These are phyloP conservation scores for Hansenula lynferdii DNA, from an alignment of 1,139 yeast species.

Conservation along the genomic window DNA sequence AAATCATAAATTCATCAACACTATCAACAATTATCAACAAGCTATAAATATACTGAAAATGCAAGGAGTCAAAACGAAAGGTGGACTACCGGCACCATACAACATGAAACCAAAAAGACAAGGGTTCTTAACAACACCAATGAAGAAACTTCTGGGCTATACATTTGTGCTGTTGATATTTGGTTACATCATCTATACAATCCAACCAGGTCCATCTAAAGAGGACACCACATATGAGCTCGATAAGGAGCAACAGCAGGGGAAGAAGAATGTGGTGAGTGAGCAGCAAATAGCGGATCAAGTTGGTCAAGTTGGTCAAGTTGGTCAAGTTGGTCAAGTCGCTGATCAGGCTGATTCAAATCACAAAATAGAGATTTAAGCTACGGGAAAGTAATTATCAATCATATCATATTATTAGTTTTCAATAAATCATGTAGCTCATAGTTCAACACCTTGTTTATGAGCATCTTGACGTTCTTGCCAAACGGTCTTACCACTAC, in stretches of 20 bases:
- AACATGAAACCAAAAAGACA: constrained; percentile 16
- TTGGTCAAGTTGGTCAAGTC: no score
- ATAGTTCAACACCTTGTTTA: constrained; percentile 43
- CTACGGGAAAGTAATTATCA: no score
- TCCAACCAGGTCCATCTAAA: constrained; percentile 18
- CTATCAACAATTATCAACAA: no score
- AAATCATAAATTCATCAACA: no score
- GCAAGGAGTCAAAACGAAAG: constrained; percentile 3
- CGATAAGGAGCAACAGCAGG: constrained; percentile 7
- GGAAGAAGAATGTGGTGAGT: no score
- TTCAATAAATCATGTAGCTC: no score
- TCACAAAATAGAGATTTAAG: constrained; percentile 1
- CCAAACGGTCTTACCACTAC: constrained; percentile 96
- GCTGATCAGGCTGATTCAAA: not conserved
- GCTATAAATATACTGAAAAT: no score
- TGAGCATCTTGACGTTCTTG: constrained; percentile 81
- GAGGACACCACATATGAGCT: constrained; percentile 12
- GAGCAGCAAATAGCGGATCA: no score
- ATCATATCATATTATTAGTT: no score
- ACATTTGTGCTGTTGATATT: constrained; percentile 26
- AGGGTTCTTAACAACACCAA: constrained; percentile 35
- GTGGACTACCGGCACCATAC: constrained; percentile 22
- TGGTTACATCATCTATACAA: constrained; percentile 25
- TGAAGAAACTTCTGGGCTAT: constrained; percentile 36
- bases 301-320: no score